These are phyloP conservation scores for Sarocladium brachiariae DNA, from an alignment of 2,329 filamentous ascomycete genomes.

Conservation along the genomic window DNA sequence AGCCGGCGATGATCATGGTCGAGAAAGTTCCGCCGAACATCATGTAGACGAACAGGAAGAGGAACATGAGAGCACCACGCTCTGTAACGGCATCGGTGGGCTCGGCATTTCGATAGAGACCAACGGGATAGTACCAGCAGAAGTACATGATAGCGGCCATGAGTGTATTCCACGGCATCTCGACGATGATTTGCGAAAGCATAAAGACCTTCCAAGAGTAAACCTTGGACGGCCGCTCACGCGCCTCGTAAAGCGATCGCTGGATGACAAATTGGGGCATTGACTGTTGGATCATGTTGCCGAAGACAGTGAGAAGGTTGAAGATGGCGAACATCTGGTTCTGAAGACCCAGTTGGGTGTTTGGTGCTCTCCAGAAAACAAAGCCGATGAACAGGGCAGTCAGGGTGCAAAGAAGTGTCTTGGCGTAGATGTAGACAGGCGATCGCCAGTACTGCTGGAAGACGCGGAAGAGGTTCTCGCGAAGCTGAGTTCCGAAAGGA, in stretches of 20 bases:
- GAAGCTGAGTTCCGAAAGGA: slow-evolving; percentile 61
- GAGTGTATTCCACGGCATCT: slow-evolving; percentile 77
- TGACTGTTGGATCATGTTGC: slow-evolving; percentile 69
- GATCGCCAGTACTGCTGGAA: slow-evolving; percentile 92
- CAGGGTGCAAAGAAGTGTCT: slow-evolving; percentile 59
- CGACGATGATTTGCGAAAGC: slow-evolving; percentile 74
- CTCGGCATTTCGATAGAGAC: slow-evolving; percentile 63
- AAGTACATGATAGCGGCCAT: slow-evolving; percentile 72
- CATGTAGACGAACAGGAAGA: slow-evolving; percentile 68
- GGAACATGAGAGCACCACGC: slow-evolving; percentile 72
- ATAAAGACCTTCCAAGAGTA: slow-evolving; percentile 85
- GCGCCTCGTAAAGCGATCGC: slow-evolving; percentile 74
- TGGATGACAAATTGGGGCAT: slow-evolving; percentile 85
- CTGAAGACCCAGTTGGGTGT: slow-evolving; percentile 70
- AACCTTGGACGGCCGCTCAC: slow-evolving; percentile 75
- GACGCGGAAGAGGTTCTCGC: slow-evolving; percentile 62
- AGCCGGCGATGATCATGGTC: slow-evolving; percentile 67
- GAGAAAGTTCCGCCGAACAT: slow-evolving; percentile 78
- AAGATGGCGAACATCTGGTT: slow-evolving; percentile 86
- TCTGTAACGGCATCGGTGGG: slow-evolving; percentile 54
- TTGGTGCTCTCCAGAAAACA: slow-evolving; percentile 66
- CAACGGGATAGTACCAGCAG: slow-evolving; percentile 82
- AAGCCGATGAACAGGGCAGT: slow-evolving; percentile 73
- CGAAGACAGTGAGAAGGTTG: slow-evolving; percentile 76
- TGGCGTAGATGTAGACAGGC: slow-evolving; percentile 83